phyloP scores from a whole-genome alignment of 805 yeast species.

The Zygoascus bituminiphila region DNA sequence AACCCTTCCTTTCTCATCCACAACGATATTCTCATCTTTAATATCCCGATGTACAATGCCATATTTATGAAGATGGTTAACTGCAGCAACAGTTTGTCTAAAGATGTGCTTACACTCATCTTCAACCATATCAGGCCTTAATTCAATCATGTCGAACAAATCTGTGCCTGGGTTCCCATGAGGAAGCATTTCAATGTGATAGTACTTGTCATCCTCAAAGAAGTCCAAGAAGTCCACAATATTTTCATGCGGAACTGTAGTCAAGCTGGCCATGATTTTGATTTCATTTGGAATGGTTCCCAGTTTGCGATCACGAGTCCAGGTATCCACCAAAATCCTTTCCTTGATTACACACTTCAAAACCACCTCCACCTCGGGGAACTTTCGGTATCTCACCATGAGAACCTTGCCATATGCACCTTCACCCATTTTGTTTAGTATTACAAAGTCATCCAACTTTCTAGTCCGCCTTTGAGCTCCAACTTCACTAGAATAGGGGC shows the following conservation, averaged over 20 bases:
- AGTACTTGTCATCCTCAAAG: constrained; percentile 84
- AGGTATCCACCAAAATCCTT: constrained; percentile 88
- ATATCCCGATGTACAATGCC: constrained; percentile 93
- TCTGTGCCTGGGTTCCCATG: constrained; percentile 90
- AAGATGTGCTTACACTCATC: constrained; percentile 69
- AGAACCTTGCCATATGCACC: constrained; percentile 97
- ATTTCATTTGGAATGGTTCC: constrained; percentile 98
- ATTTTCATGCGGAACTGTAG: constrained; percentile 66
- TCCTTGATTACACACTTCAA: constrained; percentile 88
- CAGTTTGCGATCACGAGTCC: constrained; percentile 86
- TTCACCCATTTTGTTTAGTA: constrained; percentile 77
- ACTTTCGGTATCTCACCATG: constrained; percentile 59
- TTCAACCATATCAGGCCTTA: constrained; percentile 74
- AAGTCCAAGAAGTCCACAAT: constrained; percentile 80
- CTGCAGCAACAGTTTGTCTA: constrained; percentile 69
- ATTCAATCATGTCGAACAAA: constrained; percentile 84
- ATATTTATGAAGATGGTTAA: constrained; percentile 70
- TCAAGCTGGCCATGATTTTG: constrained; percentile 77
- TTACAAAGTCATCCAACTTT: constrained; percentile 59
- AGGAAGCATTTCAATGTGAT: constrained; percentile 84
- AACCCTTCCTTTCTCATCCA: constrained; percentile 64
- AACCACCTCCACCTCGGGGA: constrained; percentile 56
- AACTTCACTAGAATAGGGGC: constrained; percentile 26
- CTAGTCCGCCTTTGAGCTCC: constrained; percentile 68
- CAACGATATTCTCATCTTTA: constrained; percentile 88